Evolutionary conservation across 1,284 basidiomycete species (phyloP), one percentile per base, ranked within the genome.

Genomic region (Mycosarcoma mackinlayi): DNA sequence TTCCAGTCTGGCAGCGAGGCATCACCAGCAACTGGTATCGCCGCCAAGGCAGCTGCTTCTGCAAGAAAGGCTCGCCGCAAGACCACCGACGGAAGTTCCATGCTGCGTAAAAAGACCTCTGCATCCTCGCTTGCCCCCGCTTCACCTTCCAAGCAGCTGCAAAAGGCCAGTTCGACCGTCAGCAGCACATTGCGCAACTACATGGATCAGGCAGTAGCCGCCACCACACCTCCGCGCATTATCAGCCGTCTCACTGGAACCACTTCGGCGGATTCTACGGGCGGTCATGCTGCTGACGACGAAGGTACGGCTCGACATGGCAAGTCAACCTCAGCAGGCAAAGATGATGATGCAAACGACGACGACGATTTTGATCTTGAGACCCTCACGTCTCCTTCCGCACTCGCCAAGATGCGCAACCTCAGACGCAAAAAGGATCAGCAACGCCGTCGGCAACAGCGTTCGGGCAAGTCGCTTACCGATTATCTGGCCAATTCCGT

Each of bases 1-100:
- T 87, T 87, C 75, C 86, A 87, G 69, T 84, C 83, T 25, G 85
- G 85, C 18, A 83, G 83, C 39, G 85, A 85, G 33, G 83, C 83
- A 13, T 83, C 83, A 7, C 82, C 83, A 0, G 57, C 52, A 18
- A 21, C 48, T 18, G 63, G 59, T 5, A 11, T 54, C 14, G 69
- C 69, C 19, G 63, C 62, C 27, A 71, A 54, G 30, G 59, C 59
- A 19, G 63, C 66, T 30, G 71, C 58, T 38, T 59, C 62, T 7
- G 53, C 61, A 8, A 25, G 58, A n/a, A 59, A 51, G 10, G 39
- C 56, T 10, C 55, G 63, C 7, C 64, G 69, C 25, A 67, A 66
- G 49, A 67, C 69, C 1, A 60, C 59, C 28, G 63, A 67, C 9
- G 69, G 48, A 18, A 53, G 48, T 19, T 49, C 61, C 1, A 48